Evolutionary conservation across 163 green algal genomes (phyloP).

Genomic region (Chlorella variabilis): DNA sequence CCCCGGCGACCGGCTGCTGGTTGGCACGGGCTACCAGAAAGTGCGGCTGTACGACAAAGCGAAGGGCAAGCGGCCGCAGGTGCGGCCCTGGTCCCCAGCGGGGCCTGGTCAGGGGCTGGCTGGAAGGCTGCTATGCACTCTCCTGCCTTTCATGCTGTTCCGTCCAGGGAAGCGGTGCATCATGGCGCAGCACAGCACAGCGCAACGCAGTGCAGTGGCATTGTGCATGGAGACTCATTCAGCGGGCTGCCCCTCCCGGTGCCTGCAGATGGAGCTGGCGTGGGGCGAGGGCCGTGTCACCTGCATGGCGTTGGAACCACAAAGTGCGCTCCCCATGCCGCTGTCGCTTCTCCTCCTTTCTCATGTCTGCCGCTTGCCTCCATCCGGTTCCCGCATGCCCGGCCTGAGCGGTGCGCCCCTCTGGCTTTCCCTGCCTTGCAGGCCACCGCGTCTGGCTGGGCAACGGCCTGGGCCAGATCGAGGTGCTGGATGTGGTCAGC

Average conservation of each 20-base stretch:
- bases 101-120: too few species aligned
- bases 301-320: constrained; percentile 51
- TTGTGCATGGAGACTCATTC: too few species aligned
- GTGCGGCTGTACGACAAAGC: constrained; percentile 72
- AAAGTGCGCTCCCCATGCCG: constrained; percentile 17
- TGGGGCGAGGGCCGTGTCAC: constrained; percentile 67
- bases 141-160: neutral
- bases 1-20: constrained; percentile 43
- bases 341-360: too few species aligned
- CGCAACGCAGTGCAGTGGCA: too few species aligned
- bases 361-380: too few species aligned
- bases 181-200: too few species aligned
- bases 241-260: neutral
- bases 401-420: too few species aligned
- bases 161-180: too few species aligned
- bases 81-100: too few species aligned
- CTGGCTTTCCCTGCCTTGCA: constrained; percentile 30
- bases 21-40: constrained; percentile 76
- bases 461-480: constrained; percentile 68
- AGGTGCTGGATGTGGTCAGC: constrained; percentile 68
- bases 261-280: constrained; percentile 36
- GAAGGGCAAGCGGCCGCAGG: constrained; percentile 44
- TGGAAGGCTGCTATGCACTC: too few species aligned
- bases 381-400: too few species aligned
- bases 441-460: constrained; percentile 68